Evolutionary conservation across 2,329 filamentous ascomycete genomes (phyloP).

Genomic region (Paraconiothyrium brasiliense): DNA sequence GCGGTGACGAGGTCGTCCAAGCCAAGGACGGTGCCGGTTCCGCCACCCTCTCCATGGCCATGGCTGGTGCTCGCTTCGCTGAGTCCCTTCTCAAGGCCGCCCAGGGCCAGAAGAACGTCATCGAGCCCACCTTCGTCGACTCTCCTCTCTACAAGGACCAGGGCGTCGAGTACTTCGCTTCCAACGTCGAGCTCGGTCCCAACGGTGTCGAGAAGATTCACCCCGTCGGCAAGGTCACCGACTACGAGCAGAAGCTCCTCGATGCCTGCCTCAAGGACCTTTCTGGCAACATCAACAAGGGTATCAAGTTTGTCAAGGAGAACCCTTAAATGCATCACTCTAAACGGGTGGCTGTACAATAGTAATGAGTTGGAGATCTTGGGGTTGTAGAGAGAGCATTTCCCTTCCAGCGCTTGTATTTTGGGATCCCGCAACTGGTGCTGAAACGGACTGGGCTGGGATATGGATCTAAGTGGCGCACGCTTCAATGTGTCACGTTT

Average conservation of each 20-base stretch:
- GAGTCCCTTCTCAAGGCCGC: slow-evolving; percentile 93
- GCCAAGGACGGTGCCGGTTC: slow-evolving; percentile 98
- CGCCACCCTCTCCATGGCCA: slow-evolving; percentile 98
- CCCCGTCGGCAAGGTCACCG: slow-evolving; percentile 83
- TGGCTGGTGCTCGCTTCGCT: slow-evolving; percentile 86
- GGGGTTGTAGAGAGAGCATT: slow-evolving; percentile 14
- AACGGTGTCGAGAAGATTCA: slow-evolving; percentile 95
- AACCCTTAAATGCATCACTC: slow-evolving; percentile 54
- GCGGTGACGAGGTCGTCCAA: slow-evolving; percentile 98
- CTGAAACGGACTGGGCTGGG: slow-evolving; percentile 33
- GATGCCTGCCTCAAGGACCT: slow-evolving; percentile 84
- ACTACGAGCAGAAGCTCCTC: slow-evolving; percentile 87
- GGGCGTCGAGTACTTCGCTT: slow-evolving; percentile 96
- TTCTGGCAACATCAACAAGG: slow-evolving; percentile 96
- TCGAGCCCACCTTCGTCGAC: slow-evolving; percentile 97
- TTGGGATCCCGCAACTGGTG: slow-evolving; percentile 27
- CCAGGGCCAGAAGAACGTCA: slow-evolving; percentile 91
- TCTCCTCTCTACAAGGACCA: slow-evolving; percentile 98
- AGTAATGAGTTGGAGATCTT: slow-evolving; percentile 31
- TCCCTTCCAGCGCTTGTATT: slow-evolving; percentile 31
- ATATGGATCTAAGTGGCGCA: slow-evolving; percentile 15
- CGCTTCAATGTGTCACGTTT: slow-evolving; percentile 11
- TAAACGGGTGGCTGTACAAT: slow-evolving; percentile 36
- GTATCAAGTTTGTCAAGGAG: slow-evolving; percentile 71
- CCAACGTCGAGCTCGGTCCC: slow-evolving; percentile 93